A percentile compares a stretch with the other conserved stretches of the same genome.
phyloP scores from a whole-genome alignment of 176 grass and related monocot genomes.

The Rhynchospora breviuscula region DNA sequence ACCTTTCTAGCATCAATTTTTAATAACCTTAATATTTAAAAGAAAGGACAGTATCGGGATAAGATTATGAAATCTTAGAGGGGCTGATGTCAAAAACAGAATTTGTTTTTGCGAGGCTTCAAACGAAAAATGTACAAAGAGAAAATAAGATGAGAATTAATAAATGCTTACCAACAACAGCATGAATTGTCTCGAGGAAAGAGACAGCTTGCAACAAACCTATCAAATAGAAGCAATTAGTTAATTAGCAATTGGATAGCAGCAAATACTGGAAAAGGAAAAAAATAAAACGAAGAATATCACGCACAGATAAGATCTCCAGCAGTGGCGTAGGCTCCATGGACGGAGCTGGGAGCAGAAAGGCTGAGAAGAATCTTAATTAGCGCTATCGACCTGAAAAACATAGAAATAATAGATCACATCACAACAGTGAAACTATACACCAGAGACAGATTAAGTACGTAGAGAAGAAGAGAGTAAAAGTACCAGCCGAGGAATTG shows the following conservation, averaged over 20 bases:
- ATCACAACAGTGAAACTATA: not conserved
- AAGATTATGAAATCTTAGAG: not conserved
- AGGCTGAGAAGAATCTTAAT: slow-evolving; percentile 40
- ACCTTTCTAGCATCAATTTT: not conserved
- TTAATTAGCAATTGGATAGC: not conserved
- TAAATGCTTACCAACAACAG: slow-evolving; percentile 45
- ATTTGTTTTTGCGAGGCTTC: not conserved
- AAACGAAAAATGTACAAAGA: not conserved
- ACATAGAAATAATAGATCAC: not conserved
- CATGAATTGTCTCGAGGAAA: slow-evolving; percentile 63
- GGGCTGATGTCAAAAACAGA: not conserved
- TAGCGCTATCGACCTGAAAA: slow-evolving; percentile 57
- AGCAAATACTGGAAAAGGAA: not conserved
- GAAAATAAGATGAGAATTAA: not conserved
- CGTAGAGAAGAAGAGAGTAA: not conserved
- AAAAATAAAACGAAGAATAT: not conserved
- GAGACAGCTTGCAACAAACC: slow-evolving; percentile 66
- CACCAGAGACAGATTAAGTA: not conserved
- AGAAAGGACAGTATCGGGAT: not conserved
- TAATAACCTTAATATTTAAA: not conserved
- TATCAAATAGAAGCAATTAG: not conserved
- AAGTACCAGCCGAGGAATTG: slow-evolving; percentile 71
- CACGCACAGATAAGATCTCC: slow-evolving; percentile 65
- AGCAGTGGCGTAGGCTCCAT: slow-evolving; percentile 45
- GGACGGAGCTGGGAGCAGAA: slow-evolving; percentile 24